Percentiles rank a stretch among this genome's conserved stretches.
Conservation (phyloP, 2,329 filamentous ascomycete species). For the Alternaria gaisen region DNA sequence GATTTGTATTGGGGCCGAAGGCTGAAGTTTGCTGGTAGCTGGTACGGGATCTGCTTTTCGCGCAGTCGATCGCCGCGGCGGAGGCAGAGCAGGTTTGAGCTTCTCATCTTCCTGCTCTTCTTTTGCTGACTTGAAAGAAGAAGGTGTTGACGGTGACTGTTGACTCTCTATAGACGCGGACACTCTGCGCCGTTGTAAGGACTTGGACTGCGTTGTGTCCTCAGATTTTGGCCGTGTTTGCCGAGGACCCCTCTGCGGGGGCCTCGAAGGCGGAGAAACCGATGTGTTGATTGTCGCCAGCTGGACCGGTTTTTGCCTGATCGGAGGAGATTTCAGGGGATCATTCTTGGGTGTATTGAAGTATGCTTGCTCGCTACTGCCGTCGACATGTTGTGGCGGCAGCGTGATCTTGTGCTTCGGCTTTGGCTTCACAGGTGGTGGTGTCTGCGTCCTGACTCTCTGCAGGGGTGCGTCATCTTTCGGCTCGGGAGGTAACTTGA, state of each 20-base stretch:
- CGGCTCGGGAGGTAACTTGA: constrained; percentile 42
- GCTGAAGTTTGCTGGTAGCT: constrained; percentile 13
- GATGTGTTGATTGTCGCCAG: constrained; percentile 32
- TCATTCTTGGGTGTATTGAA: constrained; percentile 33
- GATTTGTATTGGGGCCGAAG: constrained; percentile 32
- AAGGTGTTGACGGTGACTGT: constrained; percentile 40
- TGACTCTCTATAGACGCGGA: constrained; percentile 40
- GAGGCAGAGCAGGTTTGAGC: constrained; percentile 44
- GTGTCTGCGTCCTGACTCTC: constrained; percentile 32
- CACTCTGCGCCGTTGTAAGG: constrained; percentile 28
- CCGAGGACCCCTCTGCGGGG: constrained; percentile 28
- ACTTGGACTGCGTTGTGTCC: constrained; percentile 31
- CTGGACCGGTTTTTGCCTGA: constrained; percentile 38
- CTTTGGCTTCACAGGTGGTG: constrained; percentile 43
- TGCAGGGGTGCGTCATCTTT: constrained; percentile 27
- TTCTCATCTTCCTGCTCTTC: constrained; percentile 46
- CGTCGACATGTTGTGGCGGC: constrained; percentile 26
- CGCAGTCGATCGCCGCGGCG: constrained; percentile 45
- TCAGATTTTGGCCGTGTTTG: constrained; percentile 34
- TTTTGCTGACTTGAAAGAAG: constrained; percentile 48
- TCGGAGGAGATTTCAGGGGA: constrained; percentile 34
- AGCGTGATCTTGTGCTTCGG: constrained; percentile 37
- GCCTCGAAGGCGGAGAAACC: constrained; percentile 27
- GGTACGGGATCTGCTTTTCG: constrained; percentile 20
- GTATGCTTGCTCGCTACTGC: constrained; percentile 20